A percentile compares a stretch with the other conserved stretches of the same genome.
Evolutionary conservation across 352 stramenopile species (phyloP).

Genomic region (Phytophthora fragariae): DNA sequence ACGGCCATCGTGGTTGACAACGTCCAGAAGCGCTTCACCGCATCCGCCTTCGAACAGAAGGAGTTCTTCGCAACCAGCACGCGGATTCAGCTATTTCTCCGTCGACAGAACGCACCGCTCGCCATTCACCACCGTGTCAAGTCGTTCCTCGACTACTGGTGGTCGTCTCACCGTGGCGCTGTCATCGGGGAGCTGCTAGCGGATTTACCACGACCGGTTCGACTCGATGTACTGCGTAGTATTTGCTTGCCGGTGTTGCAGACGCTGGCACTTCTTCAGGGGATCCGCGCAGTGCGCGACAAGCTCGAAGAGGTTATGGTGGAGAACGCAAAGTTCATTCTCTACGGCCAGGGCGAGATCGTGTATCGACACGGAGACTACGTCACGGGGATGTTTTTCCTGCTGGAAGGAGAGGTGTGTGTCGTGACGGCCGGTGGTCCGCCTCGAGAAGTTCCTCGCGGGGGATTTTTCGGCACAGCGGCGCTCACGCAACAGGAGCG

Average conservation of each 20-base stretch:
- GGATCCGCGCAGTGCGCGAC: conserved; percentile 39
- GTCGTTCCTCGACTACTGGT: conserved; percentile 72
- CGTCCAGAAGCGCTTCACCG: conserved; percentile 60
- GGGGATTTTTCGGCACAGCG: conserved; percentile 57
- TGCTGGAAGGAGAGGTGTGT: conserved; percentile 60
- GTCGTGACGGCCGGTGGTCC: conserved; percentile 33
- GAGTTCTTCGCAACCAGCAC: conserved; percentile 58
- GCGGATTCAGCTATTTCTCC: conserved; percentile 60
- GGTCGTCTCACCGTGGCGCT: conserved; percentile 60
- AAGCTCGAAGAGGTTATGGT: conserved; percentile 50
- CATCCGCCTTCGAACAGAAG: conserved; percentile 60
- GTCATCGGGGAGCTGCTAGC: conserved; percentile 51
- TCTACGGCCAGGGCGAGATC: conserved; percentile 63
- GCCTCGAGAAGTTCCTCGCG: conserved; percentile 37
- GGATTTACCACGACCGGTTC: conserved; percentile 53
- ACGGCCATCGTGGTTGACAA: conserved; percentile 52
- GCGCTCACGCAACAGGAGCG: conserved; percentile 50
- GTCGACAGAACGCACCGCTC: conserved; percentile 51
- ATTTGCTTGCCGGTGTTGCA: conserved; percentile 56
- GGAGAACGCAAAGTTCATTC: conserved; percentile 53
- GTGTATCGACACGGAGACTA: conserved; percentile 64
- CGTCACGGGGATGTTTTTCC: conserved; percentile 61
- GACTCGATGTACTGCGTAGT: conserved; percentile 48
- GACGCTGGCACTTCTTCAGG: conserved; percentile 45
- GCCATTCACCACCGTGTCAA: conserved; percentile 59